Percentiles rank a stretch among this genome's conserved stretches.
Conservation (phyloP, 2,329 filamentous ascomycete genomes). For the Dothistroma pini region DNA sequence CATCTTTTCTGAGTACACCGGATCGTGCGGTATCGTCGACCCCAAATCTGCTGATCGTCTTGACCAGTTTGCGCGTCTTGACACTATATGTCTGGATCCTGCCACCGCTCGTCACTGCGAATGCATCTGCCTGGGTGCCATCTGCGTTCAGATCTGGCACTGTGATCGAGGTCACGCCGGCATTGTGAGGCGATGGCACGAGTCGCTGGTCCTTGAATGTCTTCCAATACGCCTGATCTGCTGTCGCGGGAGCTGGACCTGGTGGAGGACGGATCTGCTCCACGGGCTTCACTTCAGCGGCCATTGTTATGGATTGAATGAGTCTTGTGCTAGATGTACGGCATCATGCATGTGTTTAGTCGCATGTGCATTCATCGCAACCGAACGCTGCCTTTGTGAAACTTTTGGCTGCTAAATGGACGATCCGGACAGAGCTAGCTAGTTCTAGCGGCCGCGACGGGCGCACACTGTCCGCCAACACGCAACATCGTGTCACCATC, state of each 20-base stretch:
- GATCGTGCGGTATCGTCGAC: conserved; percentile 80
- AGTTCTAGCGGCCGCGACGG: background rate
- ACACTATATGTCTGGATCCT: conserved; percentile 92
- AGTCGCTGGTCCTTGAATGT: conserved; percentile 89
- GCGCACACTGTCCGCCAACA: background rate
- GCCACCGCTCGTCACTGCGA: conserved; percentile 91
- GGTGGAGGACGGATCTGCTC: conserved; percentile 78
- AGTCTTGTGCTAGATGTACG: background rate
- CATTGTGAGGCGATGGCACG: conserved; percentile 85
- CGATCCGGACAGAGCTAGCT: background rate
- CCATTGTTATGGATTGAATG: conserved; percentile 55
- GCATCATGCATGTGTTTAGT: conserved; percentile 3
- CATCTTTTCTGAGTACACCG: conserved; percentile 84
- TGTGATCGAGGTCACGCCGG: conserved; percentile 80
- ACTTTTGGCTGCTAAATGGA: background rate
- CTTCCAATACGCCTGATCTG: conserved; percentile 95
- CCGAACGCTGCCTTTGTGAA: background rate
- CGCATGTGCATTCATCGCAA: background rate
- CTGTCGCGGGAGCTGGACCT: conserved; percentile 76
- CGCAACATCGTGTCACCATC: no score
- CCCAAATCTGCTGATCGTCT: conserved; percentile 85
- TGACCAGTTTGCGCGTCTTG: conserved; percentile 83
- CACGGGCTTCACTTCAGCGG: conserved; percentile 77
- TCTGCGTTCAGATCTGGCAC: conserved; percentile 38
- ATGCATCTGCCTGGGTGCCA: conserved; percentile 57